Base-by-base conservation (phyloP, 352 stramenopile species). In the Nannochloropsis limnetica region DNA sequence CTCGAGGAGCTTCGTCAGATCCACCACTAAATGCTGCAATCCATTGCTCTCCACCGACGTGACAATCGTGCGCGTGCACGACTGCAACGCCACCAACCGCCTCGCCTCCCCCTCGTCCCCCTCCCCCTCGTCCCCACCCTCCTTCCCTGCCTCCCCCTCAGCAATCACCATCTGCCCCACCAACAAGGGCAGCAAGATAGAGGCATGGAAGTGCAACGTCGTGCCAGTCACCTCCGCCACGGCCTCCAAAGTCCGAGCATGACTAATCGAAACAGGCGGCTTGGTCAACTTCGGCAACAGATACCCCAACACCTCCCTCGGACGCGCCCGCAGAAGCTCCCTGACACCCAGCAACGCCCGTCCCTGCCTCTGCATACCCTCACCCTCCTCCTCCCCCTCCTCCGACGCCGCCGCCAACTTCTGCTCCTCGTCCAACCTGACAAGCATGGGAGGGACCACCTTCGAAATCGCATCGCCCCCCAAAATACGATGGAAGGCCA, bases 261-360 rank as follows among this genome's bases (percentile, higher is more conserved):
- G 91, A 32, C 92, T 93, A 6, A 88, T 86, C 29, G 91, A 93
- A 68, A 99, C 90, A 8, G 96, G 96, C 37, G 88, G 91, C 81
- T 91, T 92, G 25, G 99, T 87, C 54, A 99, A 87, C 68, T 93
- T 93, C 17, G 96, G 96, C 68, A 99, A 94, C 81, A 99, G 90
- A 86, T 98, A 97, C 80, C 95, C 92, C 28, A 99, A 88, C 80
- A 99, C 89, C 84, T 99, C 96, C 68, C 92, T 90, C 29, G 94
- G 96, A 86, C 97, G 95, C 45, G 99, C 90, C 44, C 92, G 91
- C 79, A 99, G 84, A 83, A 99, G 97, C 80, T 98, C 95, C 82
- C 97, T 96, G 20, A 99, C 89, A 81, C 96, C 97, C 81, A 96
- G 94, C 45, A 99, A 89, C 31, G 96, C 96, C 82, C 91, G 91